Base-by-base conservation (phyloP, 306 rosid species). In the Prunus mira region DNA sequence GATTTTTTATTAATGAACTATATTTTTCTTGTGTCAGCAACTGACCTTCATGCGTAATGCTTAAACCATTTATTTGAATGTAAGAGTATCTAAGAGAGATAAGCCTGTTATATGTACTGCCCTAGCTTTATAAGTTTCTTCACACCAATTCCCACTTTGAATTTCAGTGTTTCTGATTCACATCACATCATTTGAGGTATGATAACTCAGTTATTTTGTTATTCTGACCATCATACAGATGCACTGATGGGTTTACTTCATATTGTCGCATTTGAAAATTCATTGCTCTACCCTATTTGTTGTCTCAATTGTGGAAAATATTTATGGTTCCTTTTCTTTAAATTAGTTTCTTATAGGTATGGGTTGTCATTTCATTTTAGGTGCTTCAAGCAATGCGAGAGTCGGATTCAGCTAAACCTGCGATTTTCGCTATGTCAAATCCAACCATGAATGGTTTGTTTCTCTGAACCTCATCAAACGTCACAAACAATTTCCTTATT, bases 401-500 rank as follows among this genome's bases (percentile, higher is more conserved):
- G 79, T 96, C 99, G 76, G 96, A 88, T 84, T 96, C 99, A 68
- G 70, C 83, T 78, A 96, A 88, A 89, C 99, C 99, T 73, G 93
- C 98, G 65, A 96, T 96, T 84, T 96, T 96, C 76, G 97, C 99
- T 61, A 96, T 96, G 99, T 95, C 99, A 76, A 96, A 96, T 88
- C 99, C 99, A 78, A 96, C 99, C 68, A 84, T 77, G 88, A 96
- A 96, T 78, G 99, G 99, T 96, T 88, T 87, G 93, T 85, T 84
- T 84, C 78, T 63, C 74, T 69, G 60, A 72, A 6, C 76, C 81
- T 83, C 57, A 67, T 72, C 74, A 72, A 71, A 76, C 78, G 60
- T 78, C 46, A 55, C 69, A 63, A 61, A 55, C 69, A 63, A 61
- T 79, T 87, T 80, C 65, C 34, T 78, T 38, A 50, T 67, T 50